Evolutionary conservation across 495 filamentous ascomycete species (phyloP).

Genomic region (Penicillium roqueforti): DNA sequence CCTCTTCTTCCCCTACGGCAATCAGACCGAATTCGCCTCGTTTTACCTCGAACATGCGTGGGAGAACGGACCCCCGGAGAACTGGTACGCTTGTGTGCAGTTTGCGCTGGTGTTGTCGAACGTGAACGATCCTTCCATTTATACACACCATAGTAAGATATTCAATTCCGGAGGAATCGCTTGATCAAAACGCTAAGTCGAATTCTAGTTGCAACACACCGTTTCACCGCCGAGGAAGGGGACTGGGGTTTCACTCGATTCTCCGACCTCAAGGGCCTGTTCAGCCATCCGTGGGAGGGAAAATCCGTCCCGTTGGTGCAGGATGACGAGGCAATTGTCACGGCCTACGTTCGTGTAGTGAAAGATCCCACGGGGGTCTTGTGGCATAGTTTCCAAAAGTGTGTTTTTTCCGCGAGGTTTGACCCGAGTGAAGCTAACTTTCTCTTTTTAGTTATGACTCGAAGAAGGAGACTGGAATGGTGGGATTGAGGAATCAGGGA

Average conservation of each 20-base stretch:
- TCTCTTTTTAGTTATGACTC: conserved; percentile 72
- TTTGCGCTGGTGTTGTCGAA: conserved; percentile 95
- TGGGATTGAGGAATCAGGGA: conserved; percentile 95
- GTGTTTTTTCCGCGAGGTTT: conserved; percentile 16
- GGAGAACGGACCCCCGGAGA: conserved; percentile 66
- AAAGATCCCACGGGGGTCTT: conserved; percentile 98
- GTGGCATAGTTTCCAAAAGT: conserved; percentile 98
- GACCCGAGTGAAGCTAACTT: neutral
- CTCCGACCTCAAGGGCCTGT: conserved; percentile 76
- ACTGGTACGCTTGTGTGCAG: conserved; percentile 95
- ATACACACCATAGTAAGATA: conserved; percentile 57
- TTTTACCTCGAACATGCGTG: conserved; percentile 97
- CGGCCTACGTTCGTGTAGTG: conserved; percentile 87
- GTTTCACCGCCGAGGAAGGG: conserved; percentile 93
- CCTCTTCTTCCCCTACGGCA: conserved; percentile 91
- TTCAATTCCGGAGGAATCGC: neutral
- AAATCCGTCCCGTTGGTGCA: conserved; percentile 75
- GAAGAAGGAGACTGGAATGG: conserved; percentile 96
- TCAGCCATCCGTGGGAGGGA: conserved; percentile 65
- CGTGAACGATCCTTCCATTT: conserved; percentile 77
- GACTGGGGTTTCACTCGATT: conserved; percentile 99
- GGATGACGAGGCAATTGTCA: conserved; percentile 79
- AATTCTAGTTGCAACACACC: conserved; percentile 64
- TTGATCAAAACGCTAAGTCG: conserved; percentile 14
- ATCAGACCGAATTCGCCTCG: conserved; percentile 85